Evolutionary conservation across 371 early-diverging fungal genomes (phyloP).

Genomic region (Mucor lusitanicus): DNA sequence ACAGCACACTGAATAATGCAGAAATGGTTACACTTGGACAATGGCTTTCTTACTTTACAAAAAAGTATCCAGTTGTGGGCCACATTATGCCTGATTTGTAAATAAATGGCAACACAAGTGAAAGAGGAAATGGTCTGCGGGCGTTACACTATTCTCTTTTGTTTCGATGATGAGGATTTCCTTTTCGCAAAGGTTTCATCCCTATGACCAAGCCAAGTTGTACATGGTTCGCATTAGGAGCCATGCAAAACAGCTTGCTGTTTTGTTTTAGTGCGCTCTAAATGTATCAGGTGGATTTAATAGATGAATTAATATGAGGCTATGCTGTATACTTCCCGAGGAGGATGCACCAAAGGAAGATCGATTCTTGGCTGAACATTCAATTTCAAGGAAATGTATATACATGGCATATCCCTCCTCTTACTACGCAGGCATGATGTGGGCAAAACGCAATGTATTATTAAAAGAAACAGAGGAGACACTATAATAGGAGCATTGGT

Average conservation of each 20-base stretch:
- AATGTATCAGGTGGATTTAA: not conserved
- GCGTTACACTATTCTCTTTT: not conserved
- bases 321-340: not conserved
- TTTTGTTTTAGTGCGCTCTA: not conserved
- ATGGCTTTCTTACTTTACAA: not conserved
- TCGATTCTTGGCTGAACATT: not conserved
- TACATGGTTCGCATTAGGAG: not conserved
- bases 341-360: not conserved
- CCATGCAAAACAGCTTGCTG: not conserved
- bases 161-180: not conserved
- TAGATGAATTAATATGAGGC: not conserved
- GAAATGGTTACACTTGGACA: not conserved
- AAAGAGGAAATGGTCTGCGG: conserved; percentile 3
- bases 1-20: not conserved
- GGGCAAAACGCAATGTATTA: not conserved
- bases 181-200: not conserved
- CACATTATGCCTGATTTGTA: not conserved
- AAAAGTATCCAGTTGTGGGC: not conserved
- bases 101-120: not conserved
- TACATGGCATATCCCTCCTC: not conserved
- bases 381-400: not conserved
- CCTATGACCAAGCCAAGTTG: not conserved
- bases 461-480: not conserved
- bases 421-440: not conserved
- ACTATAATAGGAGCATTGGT: not conserved